These are phyloP conservation scores for Podosphaera leucotricha DNA, from an alignment of 2,329 filamentous ascomycete genomes.

Conservation along the genomic window DNA sequence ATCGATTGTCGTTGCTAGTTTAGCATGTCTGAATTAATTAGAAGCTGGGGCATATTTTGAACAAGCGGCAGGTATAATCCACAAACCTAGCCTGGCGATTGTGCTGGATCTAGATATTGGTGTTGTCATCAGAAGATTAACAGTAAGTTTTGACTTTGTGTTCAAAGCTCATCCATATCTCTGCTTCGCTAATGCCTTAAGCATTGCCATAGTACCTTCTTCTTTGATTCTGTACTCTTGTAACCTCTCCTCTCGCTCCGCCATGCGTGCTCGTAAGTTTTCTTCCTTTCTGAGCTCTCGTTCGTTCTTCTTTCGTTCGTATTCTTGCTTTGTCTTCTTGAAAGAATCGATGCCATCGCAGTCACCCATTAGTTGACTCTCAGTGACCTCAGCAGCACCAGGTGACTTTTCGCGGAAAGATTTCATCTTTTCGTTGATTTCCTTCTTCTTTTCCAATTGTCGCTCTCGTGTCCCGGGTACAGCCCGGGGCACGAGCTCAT, in stretches of 20 bases:
- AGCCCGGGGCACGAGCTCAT: conserved; percentile 63
- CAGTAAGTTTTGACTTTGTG: background rate
- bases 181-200: conserved; percentile 56
- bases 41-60: no score
- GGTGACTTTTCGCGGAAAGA: conserved; percentile 48
- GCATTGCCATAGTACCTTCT: conserved; percentile 59
- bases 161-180: conserved; percentile 35
- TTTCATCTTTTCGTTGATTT: conserved; percentile 47
- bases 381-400: conserved; percentile 39
- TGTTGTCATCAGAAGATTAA: no score
- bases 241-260: conserved; percentile 59
- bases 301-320: conserved; percentile 58
- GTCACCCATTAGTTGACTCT: conserved; percentile 56
- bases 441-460: conserved; percentile 62
- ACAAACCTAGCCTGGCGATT: no score
- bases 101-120: no score
- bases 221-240: conserved; percentile 51
- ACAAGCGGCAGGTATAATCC: no score
- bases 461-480: conserved; percentile 66
- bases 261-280: conserved; percentile 45
- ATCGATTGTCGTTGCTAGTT: no score
- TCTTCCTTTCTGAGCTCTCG: conserved; percentile 66
- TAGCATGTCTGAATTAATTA: no score
- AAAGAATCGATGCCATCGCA: conserved; percentile 40
- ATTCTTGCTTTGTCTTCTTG: conserved; percentile 39